Base-by-base conservation (phyloP, 164 flowering plant species). In the Litsea cubeba region DNA sequence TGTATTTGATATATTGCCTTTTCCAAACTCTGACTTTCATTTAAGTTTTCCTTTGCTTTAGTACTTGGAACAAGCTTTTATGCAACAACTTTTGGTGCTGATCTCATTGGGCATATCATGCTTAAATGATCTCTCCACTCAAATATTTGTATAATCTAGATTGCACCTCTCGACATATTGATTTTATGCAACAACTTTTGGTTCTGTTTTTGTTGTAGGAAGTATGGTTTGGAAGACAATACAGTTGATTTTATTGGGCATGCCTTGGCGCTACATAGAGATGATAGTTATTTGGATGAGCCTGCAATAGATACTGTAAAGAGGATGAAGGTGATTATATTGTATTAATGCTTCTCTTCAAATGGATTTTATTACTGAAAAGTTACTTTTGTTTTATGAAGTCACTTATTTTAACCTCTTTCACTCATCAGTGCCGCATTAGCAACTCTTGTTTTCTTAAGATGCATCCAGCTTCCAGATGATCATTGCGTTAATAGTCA, bases 241-340 rank as follows among this genome's bases (percentile, higher is more conserved):
- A 95, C 98, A 11, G 76, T 91, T 67, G 99, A 93, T 78, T 93
- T 95, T 74, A 93, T 95, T 72, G 99, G 99, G 35, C 99, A 95
- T 81, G 97, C 99, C 20, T 80, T 93, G 85, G 98, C 99, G 12
- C 95, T 95, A 32, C 91, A 91, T 64, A 73, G 62, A 30, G 86
- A 90, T 80, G 98, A 95, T 71, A 77, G 71, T 72, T 95, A 93
- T 84, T 82, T 92, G 87, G 94, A 89, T 79, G 81, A 87, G 81
- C 98, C 97, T 58, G 98, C 97, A 20, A 65, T 85, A 74, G 93
- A 87, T 68, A 91, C 91, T 76, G 89, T 95, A 3, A 87, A 88
- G 87, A 89, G 88, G 81, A 86, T 91, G 84, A 93, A 91, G 98
- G 99, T 93, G 65, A 78, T 54, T 54, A 62, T 18, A 65, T 78